phyloP scores from a whole-genome alignment of 805 yeast genomes.

The Nakazawaea ishiwadae region DNA sequence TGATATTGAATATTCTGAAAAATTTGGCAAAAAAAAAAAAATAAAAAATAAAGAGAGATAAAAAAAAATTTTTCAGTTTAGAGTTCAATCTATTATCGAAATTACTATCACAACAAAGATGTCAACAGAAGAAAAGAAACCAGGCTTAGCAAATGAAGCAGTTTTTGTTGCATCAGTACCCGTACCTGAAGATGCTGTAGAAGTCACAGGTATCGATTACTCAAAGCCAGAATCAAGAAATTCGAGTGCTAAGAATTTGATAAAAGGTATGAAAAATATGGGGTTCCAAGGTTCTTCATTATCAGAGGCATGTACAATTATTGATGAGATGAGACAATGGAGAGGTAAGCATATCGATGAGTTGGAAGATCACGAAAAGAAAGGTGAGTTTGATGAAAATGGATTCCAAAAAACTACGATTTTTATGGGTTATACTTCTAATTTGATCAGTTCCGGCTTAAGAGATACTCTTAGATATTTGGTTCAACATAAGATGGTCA shows the following conservation, averaged over 20 bases:
- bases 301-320: slow-evolving; percentile 86
- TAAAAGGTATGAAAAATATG: slow-evolving; percentile 85
- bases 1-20: too few species aligned
- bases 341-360: slow-evolving; percentile 74
- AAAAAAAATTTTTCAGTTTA: not conserved
- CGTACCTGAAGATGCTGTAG: slow-evolving; percentile 72
- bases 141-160: slow-evolving; percentile 83
- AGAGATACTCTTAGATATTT: slow-evolving; percentile 86
- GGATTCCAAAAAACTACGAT: slow-evolving; percentile 85
- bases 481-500: slow-evolving; percentile 91
- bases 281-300: slow-evolving; percentile 94
- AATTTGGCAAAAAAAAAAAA: too few species aligned
- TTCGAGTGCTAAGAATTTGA: slow-evolving; percentile 73
- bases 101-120: not conserved
- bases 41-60: not conserved
- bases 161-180: slow-evolving; percentile 84
- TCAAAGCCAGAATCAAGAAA: slow-evolving; percentile 70
- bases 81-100: not conserved
- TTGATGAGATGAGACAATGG: slow-evolving; percentile 91
- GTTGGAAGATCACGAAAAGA: slow-evolving; percentile 63
- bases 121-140: slow-evolving; percentile 32
- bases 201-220: slow-evolving; percentile 88
- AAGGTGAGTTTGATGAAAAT: slow-evolving; percentile 72
- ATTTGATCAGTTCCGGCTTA: slow-evolving; percentile 89
- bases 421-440: slow-evolving; percentile 94